Evolutionary conservation across 2,329 filamentous ascomycete genomes (phyloP).

Genomic region (Ploettnerulaceae sp.): DNA sequence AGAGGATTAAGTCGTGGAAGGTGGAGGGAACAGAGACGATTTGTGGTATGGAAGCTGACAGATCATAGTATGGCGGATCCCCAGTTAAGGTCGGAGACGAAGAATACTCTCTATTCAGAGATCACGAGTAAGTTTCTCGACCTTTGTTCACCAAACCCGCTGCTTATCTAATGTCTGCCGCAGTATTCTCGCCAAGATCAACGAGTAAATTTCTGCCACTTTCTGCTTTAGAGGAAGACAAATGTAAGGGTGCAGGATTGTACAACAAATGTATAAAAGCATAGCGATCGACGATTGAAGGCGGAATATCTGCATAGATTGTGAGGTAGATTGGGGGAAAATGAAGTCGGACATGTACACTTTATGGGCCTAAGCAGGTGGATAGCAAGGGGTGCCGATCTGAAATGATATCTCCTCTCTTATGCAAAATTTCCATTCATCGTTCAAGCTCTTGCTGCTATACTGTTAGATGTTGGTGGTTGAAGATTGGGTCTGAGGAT

Average conservation of each 20-base stretch:
- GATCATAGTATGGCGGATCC: slow-evolving; percentile 76
- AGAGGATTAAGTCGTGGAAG: no score
- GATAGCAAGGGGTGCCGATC: background rate
- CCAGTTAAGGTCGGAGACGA: slow-evolving; percentile 97
- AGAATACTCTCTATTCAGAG: slow-evolving; percentile 92
- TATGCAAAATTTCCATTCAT: background rate
- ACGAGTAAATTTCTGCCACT: slow-evolving; percentile 62
- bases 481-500: no score
- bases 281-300: slow-evolving; percentile 20
- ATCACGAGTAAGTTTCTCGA: slow-evolving; percentile 78
- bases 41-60: no score
- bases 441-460: background rate
- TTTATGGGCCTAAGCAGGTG: no score
- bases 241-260: slow-evolving; percentile 12
- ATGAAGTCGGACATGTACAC: background rate
- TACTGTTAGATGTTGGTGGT: background rate
- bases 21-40: no score
- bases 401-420: slow-evolving; percentile 13
- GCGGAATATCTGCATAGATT: slow-evolving; percentile 7
- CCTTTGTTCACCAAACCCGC: background rate
- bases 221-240: slow-evolving; percentile 1
- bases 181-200: slow-evolving; percentile 98
- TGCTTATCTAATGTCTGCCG: slow-evolving; percentile 2
- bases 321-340: slow-evolving; percentile 2
- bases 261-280: slow-evolving; percentile 28